Conservation (phyloP, 306 rosid species). For the Trichosanthes cucumerina region DNA sequence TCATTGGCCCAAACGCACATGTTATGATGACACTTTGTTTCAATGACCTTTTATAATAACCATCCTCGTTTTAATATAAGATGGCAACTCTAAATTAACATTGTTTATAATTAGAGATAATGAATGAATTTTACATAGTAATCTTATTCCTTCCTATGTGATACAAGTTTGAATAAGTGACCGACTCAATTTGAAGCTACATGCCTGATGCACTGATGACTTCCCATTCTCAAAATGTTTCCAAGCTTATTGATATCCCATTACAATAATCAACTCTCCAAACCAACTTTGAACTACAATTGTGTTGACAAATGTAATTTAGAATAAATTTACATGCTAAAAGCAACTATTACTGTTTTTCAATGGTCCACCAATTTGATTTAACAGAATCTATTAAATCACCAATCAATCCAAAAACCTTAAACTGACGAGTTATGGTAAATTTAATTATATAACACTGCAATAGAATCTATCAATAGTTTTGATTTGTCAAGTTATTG, state of each 20-base stretch:
- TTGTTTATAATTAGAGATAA: no score
- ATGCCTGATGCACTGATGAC: neutral
- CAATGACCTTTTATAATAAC: no score
- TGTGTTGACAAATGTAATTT: neutral
- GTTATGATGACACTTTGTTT: no score
- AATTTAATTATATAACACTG: no score
- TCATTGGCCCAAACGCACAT: neutral
- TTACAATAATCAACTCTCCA: neutral
- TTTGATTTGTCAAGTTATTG: constrained; percentile 37
- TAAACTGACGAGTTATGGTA: no score
- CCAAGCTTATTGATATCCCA: neutral
- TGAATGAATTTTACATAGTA: no score
- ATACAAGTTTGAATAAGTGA: neutral
- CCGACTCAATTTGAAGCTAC: neutral
- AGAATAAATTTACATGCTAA: neutral
- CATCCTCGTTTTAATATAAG: no score
- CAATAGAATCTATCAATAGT: constrained; percentile 8
- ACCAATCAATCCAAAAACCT: no score
- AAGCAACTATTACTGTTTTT: no score
- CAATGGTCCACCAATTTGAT: neutral
- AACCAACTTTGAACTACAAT: neutral
- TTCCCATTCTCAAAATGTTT: neutral
- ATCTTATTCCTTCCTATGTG: no score
- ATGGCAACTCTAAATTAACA: neutral
- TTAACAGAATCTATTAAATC: neutral